These are phyloP conservation scores for Dioszegia aurantiaca DNA, from an alignment of 768 basidiomycete genomes.

Conservation along the genomic window DNA sequence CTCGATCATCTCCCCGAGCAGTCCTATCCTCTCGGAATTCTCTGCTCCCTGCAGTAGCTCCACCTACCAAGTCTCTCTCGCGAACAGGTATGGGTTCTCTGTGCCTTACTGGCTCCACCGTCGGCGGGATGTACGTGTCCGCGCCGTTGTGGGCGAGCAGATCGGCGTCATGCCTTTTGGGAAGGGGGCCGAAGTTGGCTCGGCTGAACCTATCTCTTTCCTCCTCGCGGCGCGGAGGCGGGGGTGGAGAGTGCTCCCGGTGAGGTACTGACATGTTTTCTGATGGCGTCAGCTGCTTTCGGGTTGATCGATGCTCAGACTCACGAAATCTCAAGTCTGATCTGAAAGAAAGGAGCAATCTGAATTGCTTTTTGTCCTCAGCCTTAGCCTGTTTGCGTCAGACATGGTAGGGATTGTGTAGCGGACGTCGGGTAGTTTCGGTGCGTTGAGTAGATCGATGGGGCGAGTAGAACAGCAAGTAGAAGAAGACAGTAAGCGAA, in stretches of 20 bases:
- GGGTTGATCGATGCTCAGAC: not conserved
- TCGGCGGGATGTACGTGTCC: conserved; percentile 1
- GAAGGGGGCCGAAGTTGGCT: conserved; percentile 36
- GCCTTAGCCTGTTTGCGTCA: no score
- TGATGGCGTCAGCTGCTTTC: no score
- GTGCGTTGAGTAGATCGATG: not conserved
- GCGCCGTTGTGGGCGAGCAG: conserved; percentile 8
- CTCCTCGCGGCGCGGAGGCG: conserved; percentile 4
- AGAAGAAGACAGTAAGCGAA: conserved; percentile 13
- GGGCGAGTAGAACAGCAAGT: not conserved
- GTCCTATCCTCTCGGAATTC: conserved; percentile 34
- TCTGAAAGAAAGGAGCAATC: not conserved
- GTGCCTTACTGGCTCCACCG: not conserved
- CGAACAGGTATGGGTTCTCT: conserved; percentile 9
- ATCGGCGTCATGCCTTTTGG: conserved; percentile 31
- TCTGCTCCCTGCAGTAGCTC: conserved; percentile 27
- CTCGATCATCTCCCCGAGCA: conserved; percentile 26
- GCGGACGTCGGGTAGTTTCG: not conserved
- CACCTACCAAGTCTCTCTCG: conserved; percentile 19
- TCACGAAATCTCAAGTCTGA: no score
- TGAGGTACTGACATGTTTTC: not conserved
- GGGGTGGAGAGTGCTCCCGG: conserved; percentile 5
- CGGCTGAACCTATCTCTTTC: conserved; percentile 7
- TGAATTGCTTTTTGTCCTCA: not conserved
- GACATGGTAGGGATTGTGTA: not conserved